Conservation (phyloP, 768 basidiomycete genomes). For the Tulasnella sp. region DNA sequence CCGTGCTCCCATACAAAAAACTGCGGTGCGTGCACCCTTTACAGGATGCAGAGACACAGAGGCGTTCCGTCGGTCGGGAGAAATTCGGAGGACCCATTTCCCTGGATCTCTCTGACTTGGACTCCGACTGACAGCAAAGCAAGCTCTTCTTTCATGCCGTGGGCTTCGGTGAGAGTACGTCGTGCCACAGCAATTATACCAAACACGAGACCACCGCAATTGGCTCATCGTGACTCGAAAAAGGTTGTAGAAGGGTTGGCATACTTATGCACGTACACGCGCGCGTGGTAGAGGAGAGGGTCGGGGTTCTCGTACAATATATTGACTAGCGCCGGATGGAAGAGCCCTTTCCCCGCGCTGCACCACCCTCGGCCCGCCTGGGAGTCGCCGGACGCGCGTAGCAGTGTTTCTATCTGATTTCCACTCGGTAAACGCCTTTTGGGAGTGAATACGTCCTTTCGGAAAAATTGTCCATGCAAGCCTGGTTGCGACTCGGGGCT, state of each 20-base stretch:
- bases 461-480: too few species aligned
- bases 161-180: neutral
- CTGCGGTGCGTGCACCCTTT: neutral
- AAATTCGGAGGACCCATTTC: neutral
- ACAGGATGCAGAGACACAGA: neutral
- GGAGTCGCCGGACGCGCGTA: neutral
- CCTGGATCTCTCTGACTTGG: neutral
- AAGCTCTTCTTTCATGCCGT: neutral
- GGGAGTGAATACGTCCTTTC: neutral
- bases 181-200: too few species aligned
- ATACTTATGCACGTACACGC: neutral
- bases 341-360: neutral
- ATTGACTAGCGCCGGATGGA: neutral
- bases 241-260: neutral
- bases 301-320: neutral
- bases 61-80: neutral
- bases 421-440: neutral
- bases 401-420: neutral
- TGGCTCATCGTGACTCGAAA: neutral
- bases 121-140: constrained; percentile 2
- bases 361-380: neutral
- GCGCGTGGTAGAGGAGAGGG: neutral
- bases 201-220: too few species aligned
- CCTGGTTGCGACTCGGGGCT: neutral
- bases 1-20: neutral